Evolutionary conservation across 371 early-diverging fungal genomes (phyloP), one percentile per base, ranked within the genome.

Genomic region (Gilbertella persicaria): DNA sequence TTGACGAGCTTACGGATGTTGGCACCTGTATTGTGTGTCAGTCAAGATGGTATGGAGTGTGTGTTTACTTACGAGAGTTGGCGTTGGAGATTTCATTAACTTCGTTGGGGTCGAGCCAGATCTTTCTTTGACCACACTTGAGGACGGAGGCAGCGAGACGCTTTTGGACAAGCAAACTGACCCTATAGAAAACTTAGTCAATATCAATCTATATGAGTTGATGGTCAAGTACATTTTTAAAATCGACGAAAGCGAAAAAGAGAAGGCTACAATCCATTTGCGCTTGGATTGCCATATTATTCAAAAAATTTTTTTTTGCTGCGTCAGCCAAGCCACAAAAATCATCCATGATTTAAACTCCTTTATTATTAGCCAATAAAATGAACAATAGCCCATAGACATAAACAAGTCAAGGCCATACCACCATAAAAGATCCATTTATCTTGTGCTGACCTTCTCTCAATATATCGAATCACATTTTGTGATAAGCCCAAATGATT

Each of bases 91-190:
- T 93, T 75, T 95, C 95, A 63, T 85, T 89, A 71, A 84, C 85
- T 83, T 99, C 99, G 74, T 92, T 94, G 62, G 99, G 99, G 83
- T 99, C 99, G 47, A 99, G 82, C 99, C 99, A 99, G 68, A 99
- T 86, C 89, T 99, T 99, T 72, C 97, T 84, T 88, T 97, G 78
- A 73, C 99, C 99, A 85, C 98, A 98, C 79, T 93, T 92, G 75
- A 99, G 88, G 75, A 99, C 95, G 79, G 92, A 88, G 62, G 98
- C 91, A 58, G 99, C 99, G 64, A 99, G 79, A 72, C 98, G 93
- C 85, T 95, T 94, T 87, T 94, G 94, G 74, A 80, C 87, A 66
- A 81, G 71, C 70, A 92, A 82, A 80, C 87, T 90, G 61, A 87
- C 86, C 93, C 91, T 92, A 53, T 42, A 24, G 4, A 30, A 28